phyloP scores from a whole-genome alignment of 164 flowering plant genomes.

The Echeveria elegans region DNA sequence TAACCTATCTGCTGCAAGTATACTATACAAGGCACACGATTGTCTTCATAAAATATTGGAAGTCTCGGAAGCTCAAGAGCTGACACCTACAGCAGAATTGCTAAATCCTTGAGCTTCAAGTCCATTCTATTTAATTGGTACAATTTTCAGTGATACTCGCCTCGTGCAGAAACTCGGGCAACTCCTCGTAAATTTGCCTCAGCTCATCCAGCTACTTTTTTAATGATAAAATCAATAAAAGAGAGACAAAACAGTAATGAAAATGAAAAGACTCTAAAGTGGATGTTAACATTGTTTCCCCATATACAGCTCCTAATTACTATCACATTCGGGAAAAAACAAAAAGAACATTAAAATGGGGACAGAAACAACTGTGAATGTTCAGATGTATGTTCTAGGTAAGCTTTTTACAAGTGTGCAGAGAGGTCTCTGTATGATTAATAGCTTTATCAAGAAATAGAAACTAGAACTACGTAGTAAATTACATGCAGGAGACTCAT shows the following conservation, averaged over 20 bases:
- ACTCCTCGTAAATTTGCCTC: conserved; percentile 78
- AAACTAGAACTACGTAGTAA: too few species aligned
- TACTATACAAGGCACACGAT: conserved; percentile 47
- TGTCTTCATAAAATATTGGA: conserved; percentile 39
- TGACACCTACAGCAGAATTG: conserved; percentile 43
- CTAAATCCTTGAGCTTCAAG: not conserved
- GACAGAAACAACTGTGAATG: not conserved
- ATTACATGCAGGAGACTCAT: too few species aligned
- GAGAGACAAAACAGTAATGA: not conserved
- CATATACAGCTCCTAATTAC: not conserved
- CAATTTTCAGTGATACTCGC: conserved; percentile 21
- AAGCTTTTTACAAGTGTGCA: not conserved
- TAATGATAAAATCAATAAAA: not conserved
- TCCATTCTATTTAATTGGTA: not conserved
- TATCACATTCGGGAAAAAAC: not conserved
- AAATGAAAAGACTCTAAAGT: not conserved
- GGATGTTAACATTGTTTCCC: not conserved
- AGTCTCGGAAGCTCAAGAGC: conserved; percentile 60
- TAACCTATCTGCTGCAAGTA: conserved; percentile 87
- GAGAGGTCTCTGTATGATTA: not conserved
- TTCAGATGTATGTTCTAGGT: not conserved
- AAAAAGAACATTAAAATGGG: not conserved
- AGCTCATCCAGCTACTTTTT: conserved; percentile 75
- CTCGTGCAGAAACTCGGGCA: conserved; percentile 87
- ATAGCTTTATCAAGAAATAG: too few species aligned